Evolutionary conservation across 345 rosid species (phyloP).

Genomic region (Euphorbia tirucalli): DNA sequence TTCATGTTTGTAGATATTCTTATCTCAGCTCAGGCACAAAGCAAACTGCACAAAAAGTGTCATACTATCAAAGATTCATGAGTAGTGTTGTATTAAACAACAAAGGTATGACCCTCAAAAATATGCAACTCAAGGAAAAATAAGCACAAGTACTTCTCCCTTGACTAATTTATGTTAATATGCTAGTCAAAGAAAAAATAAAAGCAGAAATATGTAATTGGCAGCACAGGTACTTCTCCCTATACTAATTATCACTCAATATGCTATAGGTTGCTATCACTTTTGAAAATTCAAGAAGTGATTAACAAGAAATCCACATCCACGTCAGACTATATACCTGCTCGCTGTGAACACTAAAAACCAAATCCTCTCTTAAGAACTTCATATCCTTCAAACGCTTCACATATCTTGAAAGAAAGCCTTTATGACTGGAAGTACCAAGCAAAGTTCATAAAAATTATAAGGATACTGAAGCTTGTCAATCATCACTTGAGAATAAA

Average conservation of each 20-base stretch:
- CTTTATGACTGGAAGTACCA: constrained; percentile 65
- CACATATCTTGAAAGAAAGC: constrained; percentile 69
- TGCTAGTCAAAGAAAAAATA: too few species aligned
- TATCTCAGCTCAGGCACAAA: neutral
- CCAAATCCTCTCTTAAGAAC: constrained; percentile 80
- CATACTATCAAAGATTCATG: neutral
- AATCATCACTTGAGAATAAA: neutral
- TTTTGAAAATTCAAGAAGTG: neutral
- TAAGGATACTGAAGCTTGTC: neutral
- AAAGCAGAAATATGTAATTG: neutral
- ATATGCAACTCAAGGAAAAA: neutral
- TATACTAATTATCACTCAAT: neutral
- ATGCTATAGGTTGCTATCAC: neutral
- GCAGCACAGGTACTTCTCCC: neutral
- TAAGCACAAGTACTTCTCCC: neutral
- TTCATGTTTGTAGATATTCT: neutral
- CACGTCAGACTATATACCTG: constrained; percentile 57
- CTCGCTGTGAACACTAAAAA: constrained; percentile 83
- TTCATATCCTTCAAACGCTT: constrained; percentile 67
- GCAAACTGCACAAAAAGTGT: neutral
- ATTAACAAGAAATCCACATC: neutral
- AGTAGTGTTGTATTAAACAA: neutral
- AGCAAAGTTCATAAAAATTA: neutral
- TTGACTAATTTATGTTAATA: neutral
- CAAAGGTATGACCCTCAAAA: too few species aligned